phyloP scores from a whole-genome alignment of 1,139 yeast genomes.

The Meyerozyma guilliermondii region DNA sequence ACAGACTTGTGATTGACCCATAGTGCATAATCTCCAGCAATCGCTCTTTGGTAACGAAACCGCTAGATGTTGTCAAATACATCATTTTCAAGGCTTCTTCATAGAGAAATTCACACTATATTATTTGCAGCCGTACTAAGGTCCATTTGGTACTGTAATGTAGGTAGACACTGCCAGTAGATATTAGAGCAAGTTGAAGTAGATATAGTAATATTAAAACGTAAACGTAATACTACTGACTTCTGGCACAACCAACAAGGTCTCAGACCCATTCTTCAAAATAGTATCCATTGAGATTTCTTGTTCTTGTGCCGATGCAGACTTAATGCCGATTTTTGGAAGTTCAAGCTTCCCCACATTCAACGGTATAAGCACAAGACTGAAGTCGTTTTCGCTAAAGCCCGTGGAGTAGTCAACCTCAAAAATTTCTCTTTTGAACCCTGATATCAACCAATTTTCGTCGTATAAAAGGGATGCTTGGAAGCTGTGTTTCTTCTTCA shows the following conservation, averaged over 20 bases:
- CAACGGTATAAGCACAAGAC: conserved; percentile 62
- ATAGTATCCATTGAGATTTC: conserved; percentile 53
- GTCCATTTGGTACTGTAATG: neutral
- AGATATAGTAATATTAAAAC: conserved; percentile 32
- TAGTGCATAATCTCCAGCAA: neutral
- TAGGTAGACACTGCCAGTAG: neutral
- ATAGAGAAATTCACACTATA: neutral
- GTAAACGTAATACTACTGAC: conserved; percentile 56
- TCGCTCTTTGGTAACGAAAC: neutral
- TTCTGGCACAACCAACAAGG: conserved; percentile 70
- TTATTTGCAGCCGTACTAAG: neutral
- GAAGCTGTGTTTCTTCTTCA: conserved; percentile 12
- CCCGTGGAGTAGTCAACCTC: conserved; percentile 16
- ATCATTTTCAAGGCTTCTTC: neutral
- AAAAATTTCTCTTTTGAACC: conserved; percentile 51
- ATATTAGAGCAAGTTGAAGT: too few relatives aligned
- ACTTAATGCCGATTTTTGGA: conserved; percentile 51
- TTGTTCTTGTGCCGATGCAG: conserved; percentile 21
- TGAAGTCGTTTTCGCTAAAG: conserved; percentile 15
- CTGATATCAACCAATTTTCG: conserved; percentile 67
- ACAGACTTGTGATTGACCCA: neutral
- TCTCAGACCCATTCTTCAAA: conserved; percentile 62
- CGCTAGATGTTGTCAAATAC: neutral
- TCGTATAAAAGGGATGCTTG: conserved; percentile 30
- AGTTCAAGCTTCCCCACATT: conserved; percentile 66